Base-by-base conservation (phyloP, 768 basidiomycete genomes). In the Leccinum broughii region DNA sequence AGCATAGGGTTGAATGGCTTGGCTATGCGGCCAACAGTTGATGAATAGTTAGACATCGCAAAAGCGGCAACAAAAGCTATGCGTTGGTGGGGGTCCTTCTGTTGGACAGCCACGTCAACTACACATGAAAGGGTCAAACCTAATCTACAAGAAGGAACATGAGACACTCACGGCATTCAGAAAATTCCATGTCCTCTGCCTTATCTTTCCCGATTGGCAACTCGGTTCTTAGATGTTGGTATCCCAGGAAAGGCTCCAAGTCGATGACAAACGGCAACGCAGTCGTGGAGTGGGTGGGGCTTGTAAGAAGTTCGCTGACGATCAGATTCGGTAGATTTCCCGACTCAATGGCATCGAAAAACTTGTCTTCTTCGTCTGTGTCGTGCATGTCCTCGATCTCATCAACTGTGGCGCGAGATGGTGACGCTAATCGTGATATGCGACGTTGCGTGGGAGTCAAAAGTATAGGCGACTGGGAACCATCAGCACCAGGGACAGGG, bases 121-220 rank as follows among this genome's bases (percentile, higher is more conserved):
- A 64, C 0, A 58, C 39, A 39, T 63, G 24, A 44, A 56, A 2
- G n/a, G 15, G 35, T 66, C 37, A 35, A 41, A 59, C 44, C 54
- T 59, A 39, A 17, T 58, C 51, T 26, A 54, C 46, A 50, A 51
- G 3, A 28, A 64, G 37, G 11, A 30, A 11, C 17, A 35, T 30
- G 56, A 37, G 44, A 54, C 50, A 58, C 91, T 79, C 67, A 92
- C 90, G 76, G 68, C 93, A 96, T 65, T 94, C 93, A 1, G 92
- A 88, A 75, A 95, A 97, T 73, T 97, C 95, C 93, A 96, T 96
- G 75, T 98, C 95, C 76, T 98, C 95, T 11, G 95, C 91, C 83
- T 95, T 86, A 64, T 95, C 93, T 44, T 72, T 80, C 49, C 78
- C 80, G 53, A 97, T 81, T 1, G 85, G 79, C 15, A 98, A 76